Evolutionary conservation across 169 alveolate genomes (phyloP).

Genomic region (Besnoitia besnoiti): DNA sequence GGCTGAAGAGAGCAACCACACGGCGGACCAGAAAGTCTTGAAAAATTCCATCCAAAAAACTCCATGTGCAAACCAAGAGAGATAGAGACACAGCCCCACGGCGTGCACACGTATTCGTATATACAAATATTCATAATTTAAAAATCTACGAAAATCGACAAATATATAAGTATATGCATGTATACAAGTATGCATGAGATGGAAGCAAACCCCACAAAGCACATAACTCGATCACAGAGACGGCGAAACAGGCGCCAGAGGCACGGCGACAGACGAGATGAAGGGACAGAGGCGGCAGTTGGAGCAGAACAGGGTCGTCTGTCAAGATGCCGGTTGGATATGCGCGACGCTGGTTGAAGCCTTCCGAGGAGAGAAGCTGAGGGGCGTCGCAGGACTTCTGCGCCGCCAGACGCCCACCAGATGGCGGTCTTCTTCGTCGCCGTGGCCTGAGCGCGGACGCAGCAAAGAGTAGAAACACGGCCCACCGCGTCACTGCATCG

Average conservation of each 20-base stretch:
- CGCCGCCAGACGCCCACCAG: not conserved
- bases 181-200: not conserved
- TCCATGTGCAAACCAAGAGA: not conserved
- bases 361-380: not conserved
- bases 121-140: not conserved
- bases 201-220: too few species aligned
- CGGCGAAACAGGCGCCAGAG: too few species aligned
- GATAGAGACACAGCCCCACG: not conserved
- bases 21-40: not conserved
- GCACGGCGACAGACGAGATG: too few species aligned
- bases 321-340: too few species aligned
- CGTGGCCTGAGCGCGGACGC: not conserved
- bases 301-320: too few species aligned
- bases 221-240: too few species aligned
- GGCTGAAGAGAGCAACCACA: not conserved
- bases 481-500: too few species aligned
- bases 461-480: too few species aligned
- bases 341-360: too few species aligned
- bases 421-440: slow-evolving; percentile 48
- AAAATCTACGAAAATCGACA: too few species aligned
- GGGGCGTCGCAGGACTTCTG: not conserved
- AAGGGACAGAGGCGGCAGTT: too few species aligned
- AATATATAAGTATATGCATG: not conserved
- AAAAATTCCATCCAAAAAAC: not conserved
- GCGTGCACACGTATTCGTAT: not conserved